These are phyloP conservation scores for Blastomyces silverae DNA, from an alignment of 2,329 filamentous ascomycete species.

Conservation along the genomic window DNA sequence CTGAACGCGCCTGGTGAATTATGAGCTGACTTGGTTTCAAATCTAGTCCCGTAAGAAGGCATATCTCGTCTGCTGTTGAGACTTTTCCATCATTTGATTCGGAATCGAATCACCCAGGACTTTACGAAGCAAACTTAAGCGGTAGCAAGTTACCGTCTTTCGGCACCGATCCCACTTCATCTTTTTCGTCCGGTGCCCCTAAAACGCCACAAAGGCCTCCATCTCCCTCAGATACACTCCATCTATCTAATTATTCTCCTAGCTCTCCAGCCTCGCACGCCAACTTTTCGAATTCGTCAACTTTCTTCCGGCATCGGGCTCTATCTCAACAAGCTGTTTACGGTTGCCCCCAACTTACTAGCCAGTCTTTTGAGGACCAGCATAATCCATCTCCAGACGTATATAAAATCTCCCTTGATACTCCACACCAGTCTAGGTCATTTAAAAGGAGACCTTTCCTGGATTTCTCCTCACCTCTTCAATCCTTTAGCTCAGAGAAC, in stretches of 20 bases:
- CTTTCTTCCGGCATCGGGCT: background rate
- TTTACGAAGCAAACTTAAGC: background rate
- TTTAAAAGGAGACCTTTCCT: background rate
- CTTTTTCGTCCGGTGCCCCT: background rate
- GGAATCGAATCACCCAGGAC: background rate
- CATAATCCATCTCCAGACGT: background rate
- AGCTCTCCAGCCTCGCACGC: background rate
- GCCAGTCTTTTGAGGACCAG: background rate
- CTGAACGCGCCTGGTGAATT: background rate
- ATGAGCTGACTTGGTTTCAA: background rate
- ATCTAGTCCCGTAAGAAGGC: background rate
- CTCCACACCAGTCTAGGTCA: background rate
- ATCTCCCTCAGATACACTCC: constrained; percentile 1
- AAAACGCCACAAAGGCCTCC: background rate
- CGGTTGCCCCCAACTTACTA: background rate
- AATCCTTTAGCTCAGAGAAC: constrained; percentile 7
- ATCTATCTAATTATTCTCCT: constrained; percentile 1
- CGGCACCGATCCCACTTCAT: background rate
- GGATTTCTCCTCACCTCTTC: background rate
- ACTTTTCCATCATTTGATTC: background rate
- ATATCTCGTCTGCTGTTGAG: background rate
- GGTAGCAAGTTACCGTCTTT: background rate
- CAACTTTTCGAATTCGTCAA: background rate
- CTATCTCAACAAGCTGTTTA: background rate
- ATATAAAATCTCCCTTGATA: constrained; percentile 5